Evolutionary conservation across 2,329 filamentous ascomycete species (phyloP).

Genomic region (Diaporthe citriasiana): DNA sequence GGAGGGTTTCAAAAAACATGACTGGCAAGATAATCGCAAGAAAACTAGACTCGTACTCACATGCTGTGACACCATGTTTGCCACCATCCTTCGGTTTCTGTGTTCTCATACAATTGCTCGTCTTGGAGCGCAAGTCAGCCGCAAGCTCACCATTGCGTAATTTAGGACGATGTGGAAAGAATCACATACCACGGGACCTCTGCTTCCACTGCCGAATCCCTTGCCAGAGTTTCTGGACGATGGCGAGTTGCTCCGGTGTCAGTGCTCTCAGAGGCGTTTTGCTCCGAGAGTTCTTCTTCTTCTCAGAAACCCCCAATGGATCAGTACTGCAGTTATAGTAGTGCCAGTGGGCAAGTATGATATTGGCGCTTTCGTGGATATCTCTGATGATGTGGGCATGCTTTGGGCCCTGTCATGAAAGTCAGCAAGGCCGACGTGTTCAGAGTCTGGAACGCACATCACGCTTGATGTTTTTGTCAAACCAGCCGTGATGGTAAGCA

Average conservation of each 20-base stretch:
- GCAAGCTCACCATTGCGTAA: background rate
- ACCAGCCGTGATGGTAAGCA: conserved; percentile 58
- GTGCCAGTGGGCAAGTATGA: conserved; percentile 64
- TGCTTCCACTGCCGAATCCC: conserved; percentile 48
- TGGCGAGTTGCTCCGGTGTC: conserved; percentile 49
- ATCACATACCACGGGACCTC: background rate
- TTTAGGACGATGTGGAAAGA: background rate
- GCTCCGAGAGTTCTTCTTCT: conserved; percentile 48
- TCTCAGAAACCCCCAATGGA: conserved; percentile 45
- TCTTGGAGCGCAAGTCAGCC: background rate
- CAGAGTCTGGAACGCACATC: conserved; percentile 44
- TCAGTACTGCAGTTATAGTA: conserved; percentile 60
- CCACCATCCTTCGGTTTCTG: background rate
- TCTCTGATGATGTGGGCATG: conserved; percentile 50
- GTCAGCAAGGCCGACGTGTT: background rate
- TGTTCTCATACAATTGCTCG: background rate
- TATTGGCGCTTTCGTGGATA: conserved; percentile 61
- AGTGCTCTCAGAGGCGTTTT: conserved; percentile 51
- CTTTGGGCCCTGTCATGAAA: background rate
- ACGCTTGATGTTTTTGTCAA: conserved; percentile 50
- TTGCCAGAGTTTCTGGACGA: conserved; percentile 51
- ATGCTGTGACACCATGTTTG: conserved; percentile 44
- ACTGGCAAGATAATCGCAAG: background rate
- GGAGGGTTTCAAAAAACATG: background rate
- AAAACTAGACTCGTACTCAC: background rate